These are phyloP conservation scores for Murraya paniculata DNA, from an alignment of 345 rosid species.

Conservation along the genomic window DNA sequence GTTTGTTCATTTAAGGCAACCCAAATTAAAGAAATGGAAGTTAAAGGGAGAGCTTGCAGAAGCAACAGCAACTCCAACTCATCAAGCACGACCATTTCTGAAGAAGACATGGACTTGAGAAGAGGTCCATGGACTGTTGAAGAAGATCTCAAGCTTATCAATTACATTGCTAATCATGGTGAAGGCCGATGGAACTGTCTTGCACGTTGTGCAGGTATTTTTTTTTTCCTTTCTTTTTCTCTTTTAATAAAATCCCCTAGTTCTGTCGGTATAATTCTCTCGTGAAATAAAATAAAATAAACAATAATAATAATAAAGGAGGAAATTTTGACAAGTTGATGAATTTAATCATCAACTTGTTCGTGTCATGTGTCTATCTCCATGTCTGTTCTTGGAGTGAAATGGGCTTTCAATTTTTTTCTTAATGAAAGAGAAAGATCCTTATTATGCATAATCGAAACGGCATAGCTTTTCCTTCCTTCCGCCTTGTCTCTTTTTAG, in stretches of 20 bases:
- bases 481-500: background rate
- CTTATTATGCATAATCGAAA: slow-evolving; percentile 26
- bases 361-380: slow-evolving; percentile 29
- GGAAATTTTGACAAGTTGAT: slow-evolving; percentile 34
- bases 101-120: slow-evolving; percentile 58
- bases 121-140: slow-evolving; percentile 95
- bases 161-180: slow-evolving; percentile 77
- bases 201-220: slow-evolving; percentile 76
- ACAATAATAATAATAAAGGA: slow-evolving; percentile 15
- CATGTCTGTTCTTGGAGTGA: slow-evolving; percentile 16
- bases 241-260: too few relatives aligned
- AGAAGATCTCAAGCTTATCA: slow-evolving; percentile 80
- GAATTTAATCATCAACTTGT: slow-evolving; percentile 17
- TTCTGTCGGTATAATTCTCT: too few relatives aligned
- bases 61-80: background rate
- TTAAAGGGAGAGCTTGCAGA: slow-evolving; percentile 27
- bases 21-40: slow-evolving; percentile 35
- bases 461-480: slow-evolving; percentile 22
- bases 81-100: slow-evolving; percentile 29
- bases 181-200: slow-evolving; percentile 97
- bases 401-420: background rate
- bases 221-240: background rate
- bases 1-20: slow-evolving; percentile 27
- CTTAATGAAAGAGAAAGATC: slow-evolving; percentile 18
- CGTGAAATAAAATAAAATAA: too few relatives aligned